A percentile compares a stretch with the other conserved stretches of the same genome.
phyloP scores from a whole-genome alignment of 2,329 filamentous ascomycete species.

The Fusarium brachygibbosum region DNA sequence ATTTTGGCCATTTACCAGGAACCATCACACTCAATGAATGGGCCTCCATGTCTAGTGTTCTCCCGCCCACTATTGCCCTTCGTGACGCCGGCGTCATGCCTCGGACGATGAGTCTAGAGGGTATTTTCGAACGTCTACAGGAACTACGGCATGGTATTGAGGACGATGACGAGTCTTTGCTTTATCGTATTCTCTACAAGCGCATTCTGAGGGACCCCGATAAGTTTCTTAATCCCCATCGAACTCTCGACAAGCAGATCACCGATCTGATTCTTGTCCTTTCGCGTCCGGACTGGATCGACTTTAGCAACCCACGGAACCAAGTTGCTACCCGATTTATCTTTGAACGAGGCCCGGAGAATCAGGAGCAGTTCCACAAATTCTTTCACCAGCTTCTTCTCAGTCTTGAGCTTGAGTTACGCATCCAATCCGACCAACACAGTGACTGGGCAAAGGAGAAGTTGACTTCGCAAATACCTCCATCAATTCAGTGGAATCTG shows the following conservation, averaged over 20 bases:
- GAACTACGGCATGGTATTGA: conserved; percentile 69
- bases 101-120: conserved; percentile 70
- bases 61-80: conserved; percentile 69
- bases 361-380: conserved; percentile 69
- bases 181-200: conserved; percentile 76
- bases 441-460: conserved; percentile 74
- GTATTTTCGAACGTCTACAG: conserved; percentile 70
- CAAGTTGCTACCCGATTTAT: conserved; percentile 82
- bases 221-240: conserved; percentile 70
- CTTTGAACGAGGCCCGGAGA: conserved; percentile 69
- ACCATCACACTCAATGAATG: conserved; percentile 81
- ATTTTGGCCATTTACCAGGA: conserved; percentile 74
- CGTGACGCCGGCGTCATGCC: conserved; percentile 70
- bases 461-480: conserved; percentile 74
- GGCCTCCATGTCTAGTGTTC: conserved; percentile 69
- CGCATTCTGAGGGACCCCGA: conserved; percentile 77
- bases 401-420: conserved; percentile 77
- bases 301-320: conserved; percentile 77
- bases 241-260: conserved; percentile 77
- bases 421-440: conserved; percentile 74
- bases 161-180: conserved; percentile 68
- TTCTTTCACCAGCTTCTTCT: conserved; percentile 85
- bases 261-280: conserved; percentile 78
- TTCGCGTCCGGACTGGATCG: conserved; percentile 78
- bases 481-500: conserved; percentile 78